These are phyloP conservation scores for Phascolomyces articulosus DNA, from an alignment of 371 early-diverging fungal genomes.

Conservation along the genomic window DNA sequence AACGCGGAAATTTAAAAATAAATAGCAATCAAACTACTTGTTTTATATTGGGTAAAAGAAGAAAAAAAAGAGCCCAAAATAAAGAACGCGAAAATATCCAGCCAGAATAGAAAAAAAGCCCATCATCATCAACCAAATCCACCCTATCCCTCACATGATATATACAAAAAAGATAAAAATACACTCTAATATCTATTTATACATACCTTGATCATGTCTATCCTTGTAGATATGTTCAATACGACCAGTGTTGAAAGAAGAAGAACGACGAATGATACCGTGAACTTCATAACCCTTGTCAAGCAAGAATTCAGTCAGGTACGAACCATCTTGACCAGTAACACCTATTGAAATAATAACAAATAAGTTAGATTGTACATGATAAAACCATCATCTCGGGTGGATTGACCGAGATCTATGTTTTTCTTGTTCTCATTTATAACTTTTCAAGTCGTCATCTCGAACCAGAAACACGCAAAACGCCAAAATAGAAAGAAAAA, in stretches of 20 bases:
- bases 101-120: too few species aligned
- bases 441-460: conserved; percentile 5
- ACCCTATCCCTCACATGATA: too few species aligned
- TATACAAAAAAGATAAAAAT: too few species aligned
- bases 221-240: conserved; percentile 79
- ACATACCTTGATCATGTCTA: conserved; percentile 58
- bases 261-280: conserved; percentile 80
- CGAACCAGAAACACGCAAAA: neutral
- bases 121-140: too few species aligned
- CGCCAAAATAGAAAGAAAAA: neutral
- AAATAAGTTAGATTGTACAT: neutral
- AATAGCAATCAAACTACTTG: neutral
- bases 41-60: neutral
- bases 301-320: conserved; percentile 73
- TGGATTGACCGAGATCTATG: neutral
- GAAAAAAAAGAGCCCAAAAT: too few species aligned
- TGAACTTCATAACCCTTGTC: conserved; percentile 80
- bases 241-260: conserved; percentile 79
- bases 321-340: conserved; percentile 83
- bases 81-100: too few species aligned
- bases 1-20: conserved; percentile 1
- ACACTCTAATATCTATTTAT: neutral
- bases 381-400: neutral
- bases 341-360: conserved; percentile 49
- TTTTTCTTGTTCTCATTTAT: neutral